Base-by-base conservation (phyloP, 768 basidiomycete species). In the Termitomyces eurrhizus region DNA sequence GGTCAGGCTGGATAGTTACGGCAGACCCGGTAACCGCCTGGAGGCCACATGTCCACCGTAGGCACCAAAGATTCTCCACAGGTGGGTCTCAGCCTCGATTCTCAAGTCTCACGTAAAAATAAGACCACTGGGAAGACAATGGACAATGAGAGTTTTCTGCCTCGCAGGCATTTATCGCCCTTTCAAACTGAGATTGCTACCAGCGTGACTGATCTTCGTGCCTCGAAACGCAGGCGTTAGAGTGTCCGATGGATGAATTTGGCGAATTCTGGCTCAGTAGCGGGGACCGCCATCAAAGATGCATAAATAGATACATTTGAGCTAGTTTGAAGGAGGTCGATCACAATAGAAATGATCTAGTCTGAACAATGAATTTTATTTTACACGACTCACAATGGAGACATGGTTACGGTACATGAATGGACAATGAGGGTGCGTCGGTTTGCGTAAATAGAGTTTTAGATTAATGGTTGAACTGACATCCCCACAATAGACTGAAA, bases 61-160 rank as follows among this genome's bases (percentile, higher is more conserved):
- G 7, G 39, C 48, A 57, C 46, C 54, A 57, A 60, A 56, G 36
- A 49, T 44, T 39, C 39, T 62, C 56, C 32, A 39, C 7, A n/a
- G 24, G 29, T 52, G 51, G 56, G 59, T 57, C 56, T 24, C 35
- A 52, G n/a, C 39, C 16, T n/a, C 49, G 33, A 12, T 14, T 37
- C 39, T 36, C 39, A n/a, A 49, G 63, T 61, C 41, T 14, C 45
- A 61, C 56, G 42, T 58, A 64, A 61, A 50, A 56, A 29, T 54
- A 29, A n/a, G n/a, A 11, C 41, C 39, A 42, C 52, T 55, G 33
- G 45, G 45, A 57, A 57, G 18, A 57, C n/a, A 7, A 16, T 37
- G 18, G 45, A 45, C 32, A 35, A 45, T 45, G n/a, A 35, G 55
- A 24, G 35, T 24, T 36, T 33, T 56, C 18, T 29, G 5, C 29